Base-by-base conservation (phyloP, 768 basidiomycete genomes). In the Hericium rajendrae region DNA sequence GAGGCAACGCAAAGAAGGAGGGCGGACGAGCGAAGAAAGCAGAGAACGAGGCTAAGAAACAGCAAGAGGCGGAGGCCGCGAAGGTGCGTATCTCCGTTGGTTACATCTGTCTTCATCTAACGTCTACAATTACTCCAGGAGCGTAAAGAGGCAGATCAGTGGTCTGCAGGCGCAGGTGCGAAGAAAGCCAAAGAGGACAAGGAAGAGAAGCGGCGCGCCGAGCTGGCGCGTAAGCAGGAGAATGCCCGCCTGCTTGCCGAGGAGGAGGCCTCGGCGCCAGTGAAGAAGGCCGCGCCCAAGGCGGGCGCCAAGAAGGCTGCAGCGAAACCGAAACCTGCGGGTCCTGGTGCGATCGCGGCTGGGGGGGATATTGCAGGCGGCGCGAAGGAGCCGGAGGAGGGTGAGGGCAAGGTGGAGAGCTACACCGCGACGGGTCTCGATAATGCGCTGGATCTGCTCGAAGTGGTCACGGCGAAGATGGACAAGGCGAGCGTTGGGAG, bases 1-100 rank as follows among this genome's bases (percentile, higher is more conserved):
- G 85, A 60, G 83, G 79, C 64, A 95, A 93, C 76, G 77, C 90
- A 57, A 97, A 95, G 84, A 95, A 95, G 70, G 94, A 95, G 71
- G 72, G 82, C 46, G 93, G 94, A 4, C 73, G 88, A 55, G 87
- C 93, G 0, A 94, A 91, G 73, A 97, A 97, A 70, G 90, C 90
- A 24, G 89, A 94, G 67, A 94, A 92, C 67, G 90, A 91, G 67
- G 76, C 80, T 9, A 91, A 86, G 76, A 94, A 93, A 71, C 78
- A 81, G 60, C 81, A 78, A 6, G 77, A 75, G 4, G 83, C 77
- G 0, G 76, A 75, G 11, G 77, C 76, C 8, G 88, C 83, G 12
- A 84, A 79, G 73, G 90, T 84, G 52, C 51, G 68, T 65, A 55
- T 40, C 38, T n/a, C 46, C 22, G 22, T 28, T 4, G 37, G 38